Evolutionary conservation across 169 alveolate genomes (phyloP).

Genomic region (Amoebophrya sp.): DNA sequence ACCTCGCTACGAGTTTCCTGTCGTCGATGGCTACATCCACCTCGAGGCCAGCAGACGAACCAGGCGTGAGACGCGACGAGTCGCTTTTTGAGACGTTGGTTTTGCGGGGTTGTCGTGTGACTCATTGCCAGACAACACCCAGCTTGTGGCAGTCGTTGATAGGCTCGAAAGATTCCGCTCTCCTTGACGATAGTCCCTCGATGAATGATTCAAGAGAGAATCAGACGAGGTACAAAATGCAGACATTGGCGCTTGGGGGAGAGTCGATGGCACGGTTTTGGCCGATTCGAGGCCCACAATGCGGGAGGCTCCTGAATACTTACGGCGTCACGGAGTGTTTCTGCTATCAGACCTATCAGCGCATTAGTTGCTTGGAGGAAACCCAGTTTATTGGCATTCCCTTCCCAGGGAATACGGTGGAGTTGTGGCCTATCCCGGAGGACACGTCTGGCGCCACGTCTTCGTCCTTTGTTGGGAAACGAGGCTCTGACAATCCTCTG

Average conservation of each 20-base stretch:
- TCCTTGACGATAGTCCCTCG: neutral
- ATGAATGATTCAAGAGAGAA: neutral
- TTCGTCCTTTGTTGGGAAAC: neutral
- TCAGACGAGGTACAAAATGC: neutral
- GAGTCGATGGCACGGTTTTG: conserved; percentile 25
- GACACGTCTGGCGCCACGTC: neutral
- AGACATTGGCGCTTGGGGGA: neutral
- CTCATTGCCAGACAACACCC: conserved; percentile 1
- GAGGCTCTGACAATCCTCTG: neutral
- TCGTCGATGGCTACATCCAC: neutral
- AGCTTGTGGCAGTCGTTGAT: neutral
- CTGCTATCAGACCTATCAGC: neutral
- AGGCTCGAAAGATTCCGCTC: neutral
- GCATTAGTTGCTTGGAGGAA: neutral
- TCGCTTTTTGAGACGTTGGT: neutral
- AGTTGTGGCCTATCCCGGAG: neutral
- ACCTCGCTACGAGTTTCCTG: neutral
- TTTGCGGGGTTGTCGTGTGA: neutral
- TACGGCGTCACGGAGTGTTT: conserved; percentile 6
- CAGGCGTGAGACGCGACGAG: too few relatives aligned
- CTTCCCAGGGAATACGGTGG: neutral
- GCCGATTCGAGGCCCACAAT: neutral
- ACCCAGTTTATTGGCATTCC: neutral
- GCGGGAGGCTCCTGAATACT: neutral
- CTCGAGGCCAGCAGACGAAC: neutral